These are phyloP conservation scores for Cladorrhinum sp. DNA, from an alignment of 2,329 filamentous ascomycete genomes.

Conservation along the genomic window DNA sequence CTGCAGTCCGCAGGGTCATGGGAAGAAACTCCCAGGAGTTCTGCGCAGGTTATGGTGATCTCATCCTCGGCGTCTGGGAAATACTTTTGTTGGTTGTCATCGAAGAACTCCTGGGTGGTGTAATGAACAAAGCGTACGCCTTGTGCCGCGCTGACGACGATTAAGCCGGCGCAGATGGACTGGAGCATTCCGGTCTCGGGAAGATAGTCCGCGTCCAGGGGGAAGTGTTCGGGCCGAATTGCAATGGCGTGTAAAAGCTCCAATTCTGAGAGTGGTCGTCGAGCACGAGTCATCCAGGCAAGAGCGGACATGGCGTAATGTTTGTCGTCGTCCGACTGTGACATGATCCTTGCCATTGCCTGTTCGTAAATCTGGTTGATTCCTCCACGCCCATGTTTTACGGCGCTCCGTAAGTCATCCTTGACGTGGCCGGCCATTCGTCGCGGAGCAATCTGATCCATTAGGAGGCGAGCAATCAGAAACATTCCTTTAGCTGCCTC, in stretches of 20 bases:
- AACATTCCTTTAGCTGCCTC: background rate
- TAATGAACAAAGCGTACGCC: background rate
- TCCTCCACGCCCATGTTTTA: background rate
- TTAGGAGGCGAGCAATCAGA: background rate
- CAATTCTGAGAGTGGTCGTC: background rate
- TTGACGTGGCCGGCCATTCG: background rate
- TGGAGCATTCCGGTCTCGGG: background rate
- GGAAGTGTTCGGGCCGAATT: background rate
- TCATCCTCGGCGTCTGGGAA: background rate
- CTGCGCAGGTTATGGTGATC: background rate
- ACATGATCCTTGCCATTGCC: background rate
- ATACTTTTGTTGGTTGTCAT: background rate
- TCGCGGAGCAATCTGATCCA: background rate
- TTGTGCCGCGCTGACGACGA: background rate
- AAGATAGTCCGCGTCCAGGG: background rate
- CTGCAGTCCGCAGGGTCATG: background rate
- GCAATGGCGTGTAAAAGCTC: background rate
- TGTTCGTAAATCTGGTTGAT: background rate
- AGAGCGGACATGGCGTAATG: background rate
- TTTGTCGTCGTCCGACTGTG: background rate
- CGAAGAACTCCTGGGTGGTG: background rate
- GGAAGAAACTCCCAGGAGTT: background rate
- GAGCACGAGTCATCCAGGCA: background rate
- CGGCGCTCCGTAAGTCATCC: background rate
- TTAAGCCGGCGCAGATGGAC: background rate